phyloP scores from a whole-genome alignment of 805 yeast genomes.

The Monosporozyma solicola region DNA sequence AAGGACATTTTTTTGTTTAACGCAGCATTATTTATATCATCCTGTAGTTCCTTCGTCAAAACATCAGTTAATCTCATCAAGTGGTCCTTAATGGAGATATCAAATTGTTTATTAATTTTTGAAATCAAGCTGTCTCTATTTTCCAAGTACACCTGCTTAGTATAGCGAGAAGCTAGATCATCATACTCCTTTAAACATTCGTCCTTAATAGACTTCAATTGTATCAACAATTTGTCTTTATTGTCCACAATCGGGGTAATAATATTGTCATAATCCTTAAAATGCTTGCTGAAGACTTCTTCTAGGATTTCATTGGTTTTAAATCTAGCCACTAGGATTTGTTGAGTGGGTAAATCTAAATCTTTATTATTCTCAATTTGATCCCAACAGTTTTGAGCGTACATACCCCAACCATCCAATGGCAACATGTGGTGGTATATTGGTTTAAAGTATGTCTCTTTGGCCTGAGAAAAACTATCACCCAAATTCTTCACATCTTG shows the following conservation, averaged over 20 bases:
- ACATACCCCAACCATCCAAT: conserved; percentile 91
- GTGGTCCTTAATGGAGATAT: conserved; percentile 36
- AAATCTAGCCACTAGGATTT: conserved; percentile 85
- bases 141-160: conserved; percentile 53
- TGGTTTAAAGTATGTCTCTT: conserved; percentile 43
- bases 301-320: conserved; percentile 84
- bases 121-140: conserved; percentile 43
- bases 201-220: conserved; percentile 37
- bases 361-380: conserved; percentile 91
- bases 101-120: conserved; percentile 41
- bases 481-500: conserved; percentile 56
- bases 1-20: conserved; percentile 10
- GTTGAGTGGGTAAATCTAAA: conserved; percentile 93
- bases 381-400: conserved; percentile 87
- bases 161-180: conserved; percentile 66
- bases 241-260: conserved; percentile 24
- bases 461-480: conserved; percentile 23
- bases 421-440: conserved; percentile 88
- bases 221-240: conserved; percentile 32
- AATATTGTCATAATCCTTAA: conserved; percentile 27
- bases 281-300: conserved; percentile 40
- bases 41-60: conserved; percentile 27
- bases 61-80: conserved; percentile 32
- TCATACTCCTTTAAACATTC: conserved; percentile 51
- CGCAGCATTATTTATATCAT: conserved; percentile 17